Percentiles rank a stretch among this genome's conserved stretches.
These are phyloP conservation scores for Mycena kentingensis DNA, from an alignment of 768 basidiomycete species.

Conservation along the genomic window DNA sequence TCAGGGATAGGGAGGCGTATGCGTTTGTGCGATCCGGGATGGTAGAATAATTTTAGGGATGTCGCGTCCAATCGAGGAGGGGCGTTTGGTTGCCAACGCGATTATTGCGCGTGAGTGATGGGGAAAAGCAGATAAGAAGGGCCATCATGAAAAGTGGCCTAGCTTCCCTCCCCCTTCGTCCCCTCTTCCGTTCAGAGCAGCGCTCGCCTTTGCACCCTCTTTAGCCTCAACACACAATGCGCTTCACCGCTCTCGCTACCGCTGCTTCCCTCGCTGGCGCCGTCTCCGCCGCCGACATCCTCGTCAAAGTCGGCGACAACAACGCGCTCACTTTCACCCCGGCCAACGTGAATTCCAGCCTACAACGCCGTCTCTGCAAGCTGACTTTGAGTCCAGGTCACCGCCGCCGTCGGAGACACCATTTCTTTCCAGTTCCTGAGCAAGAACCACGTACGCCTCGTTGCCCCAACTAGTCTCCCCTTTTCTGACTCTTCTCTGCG, in stretches of 20 bases:
- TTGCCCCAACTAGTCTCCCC: neutral
- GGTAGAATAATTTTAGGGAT: too few relatives aligned
- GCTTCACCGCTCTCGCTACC: conserved; percentile 15
- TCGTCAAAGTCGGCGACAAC: conserved; percentile 11
- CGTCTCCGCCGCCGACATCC: conserved; percentile 10
- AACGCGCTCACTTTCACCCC: conserved; percentile 6
- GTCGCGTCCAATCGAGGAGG: too few relatives aligned
- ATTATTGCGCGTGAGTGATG: too few relatives aligned
- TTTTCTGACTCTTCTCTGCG: neutral
- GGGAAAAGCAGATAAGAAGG: too few relatives aligned
- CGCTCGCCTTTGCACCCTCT: neutral
- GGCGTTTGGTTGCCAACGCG: too few relatives aligned
- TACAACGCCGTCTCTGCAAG: neutral
- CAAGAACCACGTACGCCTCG: conserved; percentile 34
- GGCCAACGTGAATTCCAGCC: neutral
- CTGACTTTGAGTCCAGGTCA: conserved; percentile 12
- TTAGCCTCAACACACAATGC: conserved; percentile 13
- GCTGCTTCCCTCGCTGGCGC: conserved; percentile 6
- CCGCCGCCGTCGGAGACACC: conserved; percentile 19
- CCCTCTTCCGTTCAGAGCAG: conserved; percentile 13
- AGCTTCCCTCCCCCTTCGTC: neutral
- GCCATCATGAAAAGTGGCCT: too few relatives aligned
- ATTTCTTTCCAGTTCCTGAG: conserved; percentile 24
- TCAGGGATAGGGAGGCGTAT: too few relatives aligned
- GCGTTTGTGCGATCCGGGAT: too few relatives aligned